Percentiles rank a stretch among this genome's conserved stretches.
These are phyloP conservation scores for Ceratobasidium sp. DNA, from an alignment of 1,284 basidiomycete genomes.

Conservation along the genomic window DNA sequence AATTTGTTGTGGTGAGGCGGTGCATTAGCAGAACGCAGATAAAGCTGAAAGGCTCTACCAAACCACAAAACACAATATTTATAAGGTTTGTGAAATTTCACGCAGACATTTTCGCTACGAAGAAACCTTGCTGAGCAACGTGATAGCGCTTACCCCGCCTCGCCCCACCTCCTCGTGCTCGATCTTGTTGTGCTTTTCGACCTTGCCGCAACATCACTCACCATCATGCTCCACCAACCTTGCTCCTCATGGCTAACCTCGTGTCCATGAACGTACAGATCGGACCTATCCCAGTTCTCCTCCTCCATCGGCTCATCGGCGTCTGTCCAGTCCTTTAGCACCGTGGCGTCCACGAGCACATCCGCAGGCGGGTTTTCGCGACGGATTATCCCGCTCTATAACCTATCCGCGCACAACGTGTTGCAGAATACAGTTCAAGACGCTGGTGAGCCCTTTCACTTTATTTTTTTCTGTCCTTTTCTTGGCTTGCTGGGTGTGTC, in stretches of 20 bases:
- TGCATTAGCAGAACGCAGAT: too few species aligned
- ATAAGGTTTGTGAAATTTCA: too few species aligned
- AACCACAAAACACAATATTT: too few species aligned
- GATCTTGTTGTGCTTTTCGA: too few species aligned
- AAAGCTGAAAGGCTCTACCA: too few species aligned
- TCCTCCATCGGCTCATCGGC: conserved; percentile 64
- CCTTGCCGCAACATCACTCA: too few species aligned
- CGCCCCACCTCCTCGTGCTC: too few species aligned
- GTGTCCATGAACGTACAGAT: conserved; percentile 33
- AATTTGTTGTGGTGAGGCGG: too few species aligned
- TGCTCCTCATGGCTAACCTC: too few species aligned
- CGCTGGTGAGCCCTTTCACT: conserved; percentile 60
- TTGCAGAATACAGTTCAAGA: conserved; percentile 91
- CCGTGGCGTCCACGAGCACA: conserved; percentile 64
- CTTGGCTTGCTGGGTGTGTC: background rate
- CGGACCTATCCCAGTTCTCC: conserved; percentile 59
- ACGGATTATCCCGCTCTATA: conserved; percentile 93
- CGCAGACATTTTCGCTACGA: too few species aligned
- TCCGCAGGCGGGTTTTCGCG: conserved; percentile 68
- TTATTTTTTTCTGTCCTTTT: background rate
- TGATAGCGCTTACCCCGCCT: conserved; percentile 7
- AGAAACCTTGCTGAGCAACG: too few species aligned
- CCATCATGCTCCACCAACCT: too few species aligned
- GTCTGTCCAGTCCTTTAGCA: conserved; percentile 63
- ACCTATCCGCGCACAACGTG: conserved; percentile 92